Conservation (phyloP, 2,329 filamentous ascomycete genomes). For the Phaeophleospora eucalypticola region DNA sequence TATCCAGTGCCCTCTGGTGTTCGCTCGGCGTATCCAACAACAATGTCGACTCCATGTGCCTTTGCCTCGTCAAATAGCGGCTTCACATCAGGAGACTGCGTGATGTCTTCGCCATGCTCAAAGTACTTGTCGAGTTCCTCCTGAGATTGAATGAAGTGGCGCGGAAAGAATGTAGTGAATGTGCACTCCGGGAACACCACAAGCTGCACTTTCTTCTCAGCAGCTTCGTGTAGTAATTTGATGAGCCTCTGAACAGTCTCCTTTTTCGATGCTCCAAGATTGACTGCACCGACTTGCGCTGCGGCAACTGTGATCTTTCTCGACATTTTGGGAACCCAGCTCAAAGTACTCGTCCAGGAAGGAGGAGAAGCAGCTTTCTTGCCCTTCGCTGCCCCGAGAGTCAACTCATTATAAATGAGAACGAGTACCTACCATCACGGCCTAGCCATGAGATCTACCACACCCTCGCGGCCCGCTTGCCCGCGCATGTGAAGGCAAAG, state of each 20-base stretch:
- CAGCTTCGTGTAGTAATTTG: slow-evolving; percentile 46
- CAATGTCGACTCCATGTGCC: slow-evolving; percentile 49
- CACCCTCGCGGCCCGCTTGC: slow-evolving; percentile 1
- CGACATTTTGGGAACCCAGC: slow-evolving; percentile 32
- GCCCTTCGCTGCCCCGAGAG: neutral
- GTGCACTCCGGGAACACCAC: slow-evolving; percentile 54
- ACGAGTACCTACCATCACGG: neutral
- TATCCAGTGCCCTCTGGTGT: slow-evolving; percentile 44
- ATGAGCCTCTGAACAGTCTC: slow-evolving; percentile 49
- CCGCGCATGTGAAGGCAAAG: slow-evolving; percentile 4
- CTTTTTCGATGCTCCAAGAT: slow-evolving; percentile 40
- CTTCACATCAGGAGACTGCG: slow-evolving; percentile 42
- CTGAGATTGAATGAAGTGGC: slow-evolving; percentile 37
- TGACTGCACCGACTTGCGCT: slow-evolving; percentile 51
- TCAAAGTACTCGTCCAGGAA: too few species aligned
- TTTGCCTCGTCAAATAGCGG: slow-evolving; percentile 49
- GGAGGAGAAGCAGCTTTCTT: too few species aligned
- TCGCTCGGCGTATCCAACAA: slow-evolving; percentile 52
- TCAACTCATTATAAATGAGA: neutral
- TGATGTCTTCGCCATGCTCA: slow-evolving; percentile 45
- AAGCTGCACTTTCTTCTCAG: slow-evolving; percentile 43
- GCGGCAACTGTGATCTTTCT: slow-evolving; percentile 48
- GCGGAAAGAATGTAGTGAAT: slow-evolving; percentile 56
- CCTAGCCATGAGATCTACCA: neutral
- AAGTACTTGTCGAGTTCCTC: slow-evolving; percentile 49